Conservation (phyloP, 352 stramenopile species). For the Phytophthora ramorum region DNA sequence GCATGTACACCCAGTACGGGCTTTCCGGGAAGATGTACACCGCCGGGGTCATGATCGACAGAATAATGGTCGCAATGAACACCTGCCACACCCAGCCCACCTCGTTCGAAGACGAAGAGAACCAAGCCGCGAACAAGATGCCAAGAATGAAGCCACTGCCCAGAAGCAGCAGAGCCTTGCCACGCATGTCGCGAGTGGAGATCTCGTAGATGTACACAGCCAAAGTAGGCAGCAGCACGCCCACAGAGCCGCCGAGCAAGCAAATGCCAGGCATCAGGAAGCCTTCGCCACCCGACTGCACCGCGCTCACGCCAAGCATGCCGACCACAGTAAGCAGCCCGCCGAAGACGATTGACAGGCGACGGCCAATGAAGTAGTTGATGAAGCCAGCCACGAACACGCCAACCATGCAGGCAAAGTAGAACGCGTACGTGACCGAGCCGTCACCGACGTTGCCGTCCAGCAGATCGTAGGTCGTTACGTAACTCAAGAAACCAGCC, state of each 20-base stretch:
- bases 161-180: constrained; percentile 80
- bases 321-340: constrained; percentile 72
- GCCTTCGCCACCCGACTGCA: constrained; percentile 54
- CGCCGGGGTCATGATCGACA: constrained; percentile 80
- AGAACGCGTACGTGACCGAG: constrained; percentile 76
- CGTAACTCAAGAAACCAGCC: constrained; percentile 80
- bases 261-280: constrained; percentile 74
- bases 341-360: constrained; percentile 75
- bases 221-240: constrained; percentile 76
- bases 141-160: constrained; percentile 75
- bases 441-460: constrained; percentile 66
- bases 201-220: constrained; percentile 90
- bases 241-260: constrained; percentile 61
- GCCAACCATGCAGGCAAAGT: constrained; percentile 58
- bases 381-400: constrained; percentile 58
- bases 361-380: constrained; percentile 80
- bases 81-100: constrained; percentile 89
- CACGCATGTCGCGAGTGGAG: constrained; percentile 83
- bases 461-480: constrained; percentile 77
- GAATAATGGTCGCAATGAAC: constrained; percentile 78
- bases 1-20: constrained; percentile 87
- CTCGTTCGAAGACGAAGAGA: constrained; percentile 72
- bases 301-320: constrained; percentile 73
- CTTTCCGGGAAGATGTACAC: constrained; percentile 90
- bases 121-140: constrained; percentile 68